Percentiles rank a stretch among this genome's conserved stretches.
phyloP scores from a whole-genome alignment of 176 grass and related monocot genomes.

The Musa itinerans region DNA sequence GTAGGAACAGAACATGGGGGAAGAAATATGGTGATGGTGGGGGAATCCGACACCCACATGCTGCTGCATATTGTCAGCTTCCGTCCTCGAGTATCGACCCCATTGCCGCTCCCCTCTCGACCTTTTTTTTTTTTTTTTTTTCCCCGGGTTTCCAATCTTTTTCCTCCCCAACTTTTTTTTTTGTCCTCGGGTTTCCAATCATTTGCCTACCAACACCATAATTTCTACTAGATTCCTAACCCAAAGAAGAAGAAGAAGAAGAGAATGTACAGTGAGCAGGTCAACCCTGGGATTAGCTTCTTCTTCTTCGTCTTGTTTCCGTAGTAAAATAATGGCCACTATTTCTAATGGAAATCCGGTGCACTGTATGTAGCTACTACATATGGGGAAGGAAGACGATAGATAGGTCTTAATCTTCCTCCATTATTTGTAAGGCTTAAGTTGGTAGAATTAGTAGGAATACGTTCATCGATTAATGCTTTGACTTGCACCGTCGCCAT shows the following conservation, averaged over 20 bases:
- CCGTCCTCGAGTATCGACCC: background rate
- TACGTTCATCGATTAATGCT: no score
- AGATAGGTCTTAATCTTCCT: no score
- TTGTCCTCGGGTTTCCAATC: background rate
- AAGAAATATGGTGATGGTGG: background rate
- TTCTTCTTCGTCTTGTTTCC: background rate
- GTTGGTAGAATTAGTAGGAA: no score
- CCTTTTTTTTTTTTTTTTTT: no score
- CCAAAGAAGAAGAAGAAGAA: background rate
- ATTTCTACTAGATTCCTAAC: background rate
- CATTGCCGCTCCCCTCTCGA: background rate
- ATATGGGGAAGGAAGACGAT: no score
- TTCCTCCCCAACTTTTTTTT: no score
- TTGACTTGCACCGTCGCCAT: no score
- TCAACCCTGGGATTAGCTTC: background rate
- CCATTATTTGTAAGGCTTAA: no score
- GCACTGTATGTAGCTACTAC: no score
- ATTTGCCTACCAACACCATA: no score
- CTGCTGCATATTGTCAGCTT: background rate
- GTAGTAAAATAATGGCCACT: background rate
- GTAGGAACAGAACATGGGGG: background rate
- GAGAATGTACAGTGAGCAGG: background rate
- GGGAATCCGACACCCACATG: background rate
- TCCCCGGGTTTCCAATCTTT: background rate
- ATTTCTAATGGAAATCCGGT: background rate